A percentile compares a stretch with the other conserved stretches of the same genome.
Conservation (phyloP, 805 yeast genomes). For the Yarrowia osloensis region DNA sequence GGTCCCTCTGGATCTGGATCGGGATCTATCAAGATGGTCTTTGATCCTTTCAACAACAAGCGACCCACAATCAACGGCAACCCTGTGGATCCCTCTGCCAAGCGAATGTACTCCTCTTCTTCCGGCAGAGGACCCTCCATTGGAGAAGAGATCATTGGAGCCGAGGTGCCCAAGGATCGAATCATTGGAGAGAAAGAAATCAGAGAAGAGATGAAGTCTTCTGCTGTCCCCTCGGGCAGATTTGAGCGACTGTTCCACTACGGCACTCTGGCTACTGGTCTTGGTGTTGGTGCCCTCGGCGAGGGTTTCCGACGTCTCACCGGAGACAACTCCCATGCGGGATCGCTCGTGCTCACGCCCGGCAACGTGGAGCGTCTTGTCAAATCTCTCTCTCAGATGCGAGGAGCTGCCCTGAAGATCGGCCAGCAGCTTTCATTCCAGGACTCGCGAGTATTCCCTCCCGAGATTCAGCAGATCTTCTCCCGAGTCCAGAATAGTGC, state of each 20-base stretch:
- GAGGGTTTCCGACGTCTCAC: conserved; percentile 69
- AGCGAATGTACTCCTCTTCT: conserved; percentile 25
- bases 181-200: conserved; percentile 25
- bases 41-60: conserved; percentile 12
- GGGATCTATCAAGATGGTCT: conserved; percentile 8
- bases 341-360: conserved; percentile 70
- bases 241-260: conserved; percentile 90
- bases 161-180: neutral
- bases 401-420: conserved; percentile 97
- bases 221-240: conserved; percentile 84
- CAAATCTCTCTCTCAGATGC: conserved; percentile 84
- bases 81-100: conserved; percentile 2
- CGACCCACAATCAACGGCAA: conserved; percentile 14
- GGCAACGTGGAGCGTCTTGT: conserved; percentile 86
- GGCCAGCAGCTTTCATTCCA: conserved; percentile 98
- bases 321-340: conserved; percentile 41
- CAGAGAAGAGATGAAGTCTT: conserved; percentile 51
- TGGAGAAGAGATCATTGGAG: conserved; percentile 21
- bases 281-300: conserved; percentile 79
- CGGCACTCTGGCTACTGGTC: conserved; percentile 87
- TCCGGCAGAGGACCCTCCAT: conserved; percentile 8
- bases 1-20: conserved; percentile 7
- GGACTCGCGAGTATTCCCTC: conserved; percentile 80
- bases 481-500: conserved; percentile 90
- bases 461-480: conserved; percentile 77